phyloP scores from a whole-genome alignment of 208 protist species.

The Leishmania arabica region DNA sequence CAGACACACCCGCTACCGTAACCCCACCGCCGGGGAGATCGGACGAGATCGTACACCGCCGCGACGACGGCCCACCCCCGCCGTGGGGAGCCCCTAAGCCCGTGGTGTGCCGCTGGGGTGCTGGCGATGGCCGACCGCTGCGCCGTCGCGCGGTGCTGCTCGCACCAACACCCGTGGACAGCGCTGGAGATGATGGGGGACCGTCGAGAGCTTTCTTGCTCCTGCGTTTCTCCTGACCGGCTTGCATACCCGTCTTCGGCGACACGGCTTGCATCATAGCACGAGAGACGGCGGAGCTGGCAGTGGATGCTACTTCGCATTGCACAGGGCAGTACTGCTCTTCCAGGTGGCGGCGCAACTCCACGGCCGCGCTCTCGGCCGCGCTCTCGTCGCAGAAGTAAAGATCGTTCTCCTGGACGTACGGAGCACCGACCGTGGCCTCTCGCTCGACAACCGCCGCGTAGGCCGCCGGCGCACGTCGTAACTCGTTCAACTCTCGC shows the following conservation, averaged over 20 bases:
- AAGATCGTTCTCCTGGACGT: slow-evolving; percentile 51
- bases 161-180: not conserved
- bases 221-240: slow-evolving; percentile 12
- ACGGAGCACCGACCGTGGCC: slow-evolving; percentile 69
- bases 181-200: not conserved
- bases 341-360: slow-evolving; percentile 21
- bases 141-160: not conserved
- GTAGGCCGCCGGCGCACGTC: slow-evolving; percentile 61
- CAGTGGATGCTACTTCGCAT: not conserved
- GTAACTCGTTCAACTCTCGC: slow-evolving; percentile 72
- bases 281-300: not conserved
- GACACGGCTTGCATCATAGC: not conserved
- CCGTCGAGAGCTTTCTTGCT: not conserved
- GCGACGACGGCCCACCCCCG: not conserved
- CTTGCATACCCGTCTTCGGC: not conserved
- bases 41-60: not conserved
- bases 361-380: slow-evolving; percentile 13
- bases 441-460: slow-evolving; percentile 57
- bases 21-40: not conserved
- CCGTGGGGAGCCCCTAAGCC: not conserved
- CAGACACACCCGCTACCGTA: not conserved
- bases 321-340: slow-evolving; percentile 1
- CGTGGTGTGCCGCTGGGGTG: slow-evolving; percentile 6
- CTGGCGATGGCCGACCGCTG: not conserved
- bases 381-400: slow-evolving; percentile 50